These are phyloP conservation scores for Gracilaria domingensis DNA, from an alignment of 23 red algal genomes.

Conservation along the genomic window DNA sequence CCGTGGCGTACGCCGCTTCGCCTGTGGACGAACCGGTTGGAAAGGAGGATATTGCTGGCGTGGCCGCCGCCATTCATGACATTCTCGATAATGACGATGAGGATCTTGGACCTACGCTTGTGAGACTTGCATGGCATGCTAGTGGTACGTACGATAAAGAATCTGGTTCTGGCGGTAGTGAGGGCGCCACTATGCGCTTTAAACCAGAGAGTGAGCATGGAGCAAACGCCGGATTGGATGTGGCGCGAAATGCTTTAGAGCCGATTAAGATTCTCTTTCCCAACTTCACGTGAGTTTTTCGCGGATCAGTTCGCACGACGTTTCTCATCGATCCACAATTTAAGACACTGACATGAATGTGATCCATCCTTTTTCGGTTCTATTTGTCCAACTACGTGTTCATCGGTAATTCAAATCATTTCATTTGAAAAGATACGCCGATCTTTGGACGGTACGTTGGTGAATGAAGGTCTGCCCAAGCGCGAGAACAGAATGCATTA, in stretches of 20 bases:
- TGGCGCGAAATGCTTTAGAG: slow-evolving; percentile 80
- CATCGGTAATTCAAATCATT: neutral
- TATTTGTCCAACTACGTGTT: neutral
- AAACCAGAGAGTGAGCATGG: slow-evolving; percentile 80
- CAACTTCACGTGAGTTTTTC: slow-evolving; percentile 64
- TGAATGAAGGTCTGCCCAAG: neutral
- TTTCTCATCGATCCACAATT: neutral
- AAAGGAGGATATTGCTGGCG: slow-evolving; percentile 66
- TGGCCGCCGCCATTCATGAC: slow-evolving; percentile 48
- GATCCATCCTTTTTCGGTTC: neutral
- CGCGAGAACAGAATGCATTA: neutral
- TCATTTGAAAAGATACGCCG: slow-evolving; percentile 37
- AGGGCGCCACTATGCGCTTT: slow-evolving; percentile 90
- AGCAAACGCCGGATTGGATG: slow-evolving; percentile 82
- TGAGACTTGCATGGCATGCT: slow-evolving; percentile 89
- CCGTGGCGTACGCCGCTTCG: slow-evolving; percentile 44
- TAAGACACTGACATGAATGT: neutral
- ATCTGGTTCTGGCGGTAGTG: slow-evolving; percentile 76
- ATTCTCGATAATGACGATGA: slow-evolving; percentile 68
- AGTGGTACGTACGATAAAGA: slow-evolving; percentile 84
- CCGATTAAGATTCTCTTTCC: slow-evolving; percentile 88
- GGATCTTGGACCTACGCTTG: slow-evolving; percentile 75
- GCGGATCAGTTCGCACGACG: neutral
- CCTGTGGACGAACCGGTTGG: slow-evolving; percentile 1
- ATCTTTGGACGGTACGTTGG: slow-evolving; percentile 66